phyloP scores from a whole-genome alignment of 176 grass and related monocot genomes.

The Aegilops longissima region DNA sequence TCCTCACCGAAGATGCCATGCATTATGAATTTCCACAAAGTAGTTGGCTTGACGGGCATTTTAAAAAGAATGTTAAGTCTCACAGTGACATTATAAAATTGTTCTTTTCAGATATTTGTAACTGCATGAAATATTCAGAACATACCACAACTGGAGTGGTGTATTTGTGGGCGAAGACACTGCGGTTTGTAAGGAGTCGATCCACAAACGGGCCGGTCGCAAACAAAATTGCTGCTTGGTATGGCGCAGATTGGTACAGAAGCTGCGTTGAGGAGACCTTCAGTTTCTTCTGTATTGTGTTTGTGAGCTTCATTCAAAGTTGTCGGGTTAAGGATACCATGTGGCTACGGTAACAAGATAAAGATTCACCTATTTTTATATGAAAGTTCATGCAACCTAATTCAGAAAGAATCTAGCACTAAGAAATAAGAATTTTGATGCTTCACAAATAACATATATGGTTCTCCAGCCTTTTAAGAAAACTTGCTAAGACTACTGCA shows the following conservation, averaged over 20 bases:
- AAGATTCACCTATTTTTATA: not conserved
- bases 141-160: slow-evolving; percentile 78
- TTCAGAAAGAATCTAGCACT: slow-evolving; percentile 18
- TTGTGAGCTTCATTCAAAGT: slow-evolving; percentile 73
- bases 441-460: not conserved
- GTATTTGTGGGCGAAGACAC: slow-evolving; percentile 84
- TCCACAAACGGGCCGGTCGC: slow-evolving; percentile 94
- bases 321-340: slow-evolving; percentile 64
- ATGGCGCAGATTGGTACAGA: slow-evolving; percentile 91
- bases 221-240: slow-evolving; percentile 87
- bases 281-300: slow-evolving; percentile 98
- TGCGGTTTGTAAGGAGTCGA: slow-evolving; percentile 75
- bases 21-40: slow-evolving; percentile 21
- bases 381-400: slow-evolving; percentile 31
- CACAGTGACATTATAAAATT: slow-evolving; percentile 9
- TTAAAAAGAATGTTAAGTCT: not conserved
- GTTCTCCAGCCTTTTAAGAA: slow-evolving; percentile 1
- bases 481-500: slow-evolving; percentile 9
- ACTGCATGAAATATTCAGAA: slow-evolving; percentile 26
- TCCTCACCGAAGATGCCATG: slow-evolving; percentile 7
- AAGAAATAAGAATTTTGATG: slow-evolving; percentile 9
- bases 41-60: slow-evolving; percentile 21
- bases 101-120: slow-evolving; percentile 18
- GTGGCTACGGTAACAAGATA: not conserved
- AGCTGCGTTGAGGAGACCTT: slow-evolving; percentile 97